These are phyloP conservation scores for Sordariomycetes sp. DNA, from an alignment of 2,329 filamentous ascomycete species.

Conservation along the genomic window DNA sequence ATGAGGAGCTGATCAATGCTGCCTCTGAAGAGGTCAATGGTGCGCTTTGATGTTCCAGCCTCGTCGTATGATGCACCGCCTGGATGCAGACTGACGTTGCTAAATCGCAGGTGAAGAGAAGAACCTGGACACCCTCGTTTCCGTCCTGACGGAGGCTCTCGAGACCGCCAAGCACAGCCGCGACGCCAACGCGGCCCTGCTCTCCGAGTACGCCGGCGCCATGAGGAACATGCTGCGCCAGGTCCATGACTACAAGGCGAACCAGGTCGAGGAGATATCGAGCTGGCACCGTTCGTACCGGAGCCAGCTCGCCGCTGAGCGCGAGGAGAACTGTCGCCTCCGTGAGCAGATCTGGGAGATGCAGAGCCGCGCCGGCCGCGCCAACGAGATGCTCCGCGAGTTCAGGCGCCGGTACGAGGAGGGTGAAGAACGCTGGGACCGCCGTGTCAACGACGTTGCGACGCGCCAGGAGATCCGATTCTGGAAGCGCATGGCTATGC, in stretches of 20 bases:
- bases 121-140: constrained; percentile 48
- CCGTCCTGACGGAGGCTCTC: constrained; percentile 46
- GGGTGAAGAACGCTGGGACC: constrained; percentile 38
- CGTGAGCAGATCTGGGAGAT: constrained; percentile 56
- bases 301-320: constrained; percentile 49
- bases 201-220: constrained; percentile 43
- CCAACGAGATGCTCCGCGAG: constrained; percentile 42
- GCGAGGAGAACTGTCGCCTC: constrained; percentile 48
- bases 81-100: not conserved
- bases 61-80: not conserved
- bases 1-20: constrained; percentile 43
- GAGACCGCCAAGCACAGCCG: constrained; percentile 47
- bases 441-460: constrained; percentile 36
- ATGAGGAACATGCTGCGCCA: constrained; percentile 46
- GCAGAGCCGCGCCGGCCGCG: constrained; percentile 44
- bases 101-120: constrained; percentile 34
- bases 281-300: constrained; percentile 56
- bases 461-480: constrained; percentile 46
- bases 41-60: constrained; percentile 15
- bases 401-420: constrained; percentile 45
- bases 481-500: constrained; percentile 56
- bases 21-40: constrained; percentile 44
- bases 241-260: constrained; percentile 52
- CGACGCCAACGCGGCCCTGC: constrained; percentile 44
- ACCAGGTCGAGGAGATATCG: constrained; percentile 46